Base-by-base conservation (phyloP, 805 yeast genomes). In the Jamesozyma gamospora region DNA sequence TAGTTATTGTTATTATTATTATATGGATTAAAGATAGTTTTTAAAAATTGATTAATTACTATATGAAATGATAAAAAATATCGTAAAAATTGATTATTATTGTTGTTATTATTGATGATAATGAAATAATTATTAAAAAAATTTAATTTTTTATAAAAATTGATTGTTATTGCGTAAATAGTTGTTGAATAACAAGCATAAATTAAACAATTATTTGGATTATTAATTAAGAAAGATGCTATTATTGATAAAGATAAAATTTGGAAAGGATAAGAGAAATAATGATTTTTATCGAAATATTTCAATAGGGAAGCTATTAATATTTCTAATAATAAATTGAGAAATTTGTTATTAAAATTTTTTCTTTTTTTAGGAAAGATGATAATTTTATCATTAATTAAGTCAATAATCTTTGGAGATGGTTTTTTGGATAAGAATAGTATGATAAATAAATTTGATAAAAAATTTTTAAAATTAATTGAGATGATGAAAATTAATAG, bases 161-260 rank as follows among this genome's bases (percentile, higher is more conserved):
- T 51, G 4, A 48, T 33, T 2, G 53, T 41, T 3, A 51, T 41
- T 1, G 56, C 59, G 39, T 56, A 53, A 18, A 56, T 32, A 4
- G 54, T 48, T 7, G 60, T 52, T 35, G 57, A 51, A n/a, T 55
- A 43, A 1, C 57, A 49, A 4, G 63, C 62, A 38, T 47, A 49
- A 36, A 50, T 50, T 25, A 57, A 29, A 17, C 57, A 51, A 28
- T 56, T 55, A 12, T 40, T 42, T 3, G 62, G 58, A 34, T 56
- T 55, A 39, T 55, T 58, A n/a, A 56, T 55, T 46, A 58, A 44
- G n/a, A 59, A 56, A 1, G 64, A 58, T 14, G 63, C 59, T 17
- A 56, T 30, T 1, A 58, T 50, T 8, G 62, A 46, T 29, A 55
- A 43, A 3, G 61, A 53, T 33, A 59, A 41, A 35, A 48, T 53